phyloP scores from a whole-genome alignment of 192 early-diverging fungal genomes.

The Backusella parvicylindrica region DNA sequence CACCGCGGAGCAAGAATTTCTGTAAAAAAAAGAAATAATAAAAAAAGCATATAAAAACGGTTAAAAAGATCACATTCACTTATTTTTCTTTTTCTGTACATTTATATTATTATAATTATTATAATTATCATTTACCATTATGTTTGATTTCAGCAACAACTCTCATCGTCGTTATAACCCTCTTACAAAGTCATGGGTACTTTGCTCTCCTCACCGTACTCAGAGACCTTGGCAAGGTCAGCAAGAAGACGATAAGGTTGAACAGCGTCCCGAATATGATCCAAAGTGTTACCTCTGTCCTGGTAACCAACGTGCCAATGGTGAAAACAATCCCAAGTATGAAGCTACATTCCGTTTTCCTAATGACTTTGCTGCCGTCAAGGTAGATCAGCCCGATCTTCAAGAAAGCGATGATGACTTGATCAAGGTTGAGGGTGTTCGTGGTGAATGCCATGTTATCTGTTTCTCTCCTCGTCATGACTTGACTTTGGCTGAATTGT shows the following conservation, averaged over 20 bases:
- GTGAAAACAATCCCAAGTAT: constrained; percentile 75
- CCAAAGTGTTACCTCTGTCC: constrained; percentile 85
- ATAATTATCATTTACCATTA: background rate
- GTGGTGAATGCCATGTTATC: constrained; percentile 82
- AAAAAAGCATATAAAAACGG: background rate
- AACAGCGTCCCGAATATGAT: constrained; percentile 59
- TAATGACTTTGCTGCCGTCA: constrained; percentile 93
- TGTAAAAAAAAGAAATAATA: background rate
- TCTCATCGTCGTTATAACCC: constrained; percentile 92
- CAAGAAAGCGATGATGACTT: constrained; percentile 26
- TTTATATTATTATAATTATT: background rate
- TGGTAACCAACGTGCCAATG: constrained; percentile 72
- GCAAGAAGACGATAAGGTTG: constrained; percentile 47
- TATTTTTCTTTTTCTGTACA: background rate
- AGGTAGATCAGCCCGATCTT: constrained; percentile 52
- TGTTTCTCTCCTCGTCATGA: constrained; percentile 91
- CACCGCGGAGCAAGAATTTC: constrained; percentile 13
- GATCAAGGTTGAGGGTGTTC: constrained; percentile 54
- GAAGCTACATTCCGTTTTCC: constrained; percentile 76
- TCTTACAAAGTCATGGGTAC: constrained; percentile 85
- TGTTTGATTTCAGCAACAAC: constrained; percentile 54
- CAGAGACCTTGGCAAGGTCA: constrained; percentile 90
- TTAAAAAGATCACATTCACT: background rate
- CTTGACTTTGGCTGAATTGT: constrained; percentile 86
- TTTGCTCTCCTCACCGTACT: constrained; percentile 93